A percentile compares a stretch with the other conserved stretches of the same genome.
These are phyloP conservation scores for Vicia sativa DNA, from an alignment of 306 rosid genomes.

Conservation along the genomic window DNA sequence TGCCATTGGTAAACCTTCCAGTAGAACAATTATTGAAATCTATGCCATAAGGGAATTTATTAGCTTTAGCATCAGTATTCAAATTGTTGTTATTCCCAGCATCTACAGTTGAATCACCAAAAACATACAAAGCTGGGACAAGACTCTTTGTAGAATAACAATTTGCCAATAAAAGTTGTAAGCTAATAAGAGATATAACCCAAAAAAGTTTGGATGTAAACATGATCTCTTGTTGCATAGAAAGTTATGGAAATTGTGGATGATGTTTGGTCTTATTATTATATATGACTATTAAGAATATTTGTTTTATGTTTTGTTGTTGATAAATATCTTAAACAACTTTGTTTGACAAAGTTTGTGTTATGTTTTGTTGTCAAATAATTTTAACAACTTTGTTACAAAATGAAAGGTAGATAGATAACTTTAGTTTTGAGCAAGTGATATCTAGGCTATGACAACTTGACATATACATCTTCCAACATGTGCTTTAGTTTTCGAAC, in stretches of 20 bases:
- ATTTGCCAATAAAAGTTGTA: slow-evolving; percentile 5
- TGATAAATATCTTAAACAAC: too few species aligned
- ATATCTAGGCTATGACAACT: too few species aligned
- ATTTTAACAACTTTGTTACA: too few species aligned
- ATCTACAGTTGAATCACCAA: slow-evolving; percentile 28
- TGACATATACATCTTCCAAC: too few species aligned
- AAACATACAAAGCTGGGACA: slow-evolving; percentile 29
- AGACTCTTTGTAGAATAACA: not conserved
- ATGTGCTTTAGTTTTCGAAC: too few species aligned
- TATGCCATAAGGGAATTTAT: slow-evolving; percentile 10
- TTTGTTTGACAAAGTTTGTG: too few species aligned
- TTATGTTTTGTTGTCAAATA: too few species aligned
- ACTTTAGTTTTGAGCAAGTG: too few species aligned
- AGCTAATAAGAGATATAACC: not conserved
- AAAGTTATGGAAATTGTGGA: not conserved
- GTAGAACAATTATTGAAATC: slow-evolving; percentile 13
- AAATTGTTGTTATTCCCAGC: slow-evolving; percentile 26
- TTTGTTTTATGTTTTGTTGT: too few species aligned
- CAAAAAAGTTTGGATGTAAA: not conserved
- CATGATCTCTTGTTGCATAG: not conserved
- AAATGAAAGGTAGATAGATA: too few species aligned
- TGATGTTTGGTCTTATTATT: not conserved
- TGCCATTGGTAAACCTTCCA: slow-evolving; percentile 20
- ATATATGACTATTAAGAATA: too few species aligned
- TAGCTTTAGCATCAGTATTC: slow-evolving; percentile 8